Conservation (phyloP, 805 yeast species). For the Alloascoidea hylecoeti region DNA sequence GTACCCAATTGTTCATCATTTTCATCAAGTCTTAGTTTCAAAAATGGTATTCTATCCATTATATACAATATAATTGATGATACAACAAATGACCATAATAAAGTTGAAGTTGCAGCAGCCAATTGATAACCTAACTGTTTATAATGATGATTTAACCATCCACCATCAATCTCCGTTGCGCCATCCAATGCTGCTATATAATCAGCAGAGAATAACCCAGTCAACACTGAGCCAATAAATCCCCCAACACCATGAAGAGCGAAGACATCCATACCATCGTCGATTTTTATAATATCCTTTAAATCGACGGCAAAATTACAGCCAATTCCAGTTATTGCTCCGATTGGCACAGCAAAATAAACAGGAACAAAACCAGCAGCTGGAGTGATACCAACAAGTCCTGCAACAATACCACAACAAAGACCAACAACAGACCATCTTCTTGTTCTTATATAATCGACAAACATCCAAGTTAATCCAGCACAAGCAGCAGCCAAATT, state of each 20-base stretch:
- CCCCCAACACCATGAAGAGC: constrained; percentile 95
- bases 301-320: constrained; percentile 82
- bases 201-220: constrained; percentile 92
- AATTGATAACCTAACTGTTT: constrained; percentile 86
- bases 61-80: constrained; percentile 55
- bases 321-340: constrained; percentile 58
- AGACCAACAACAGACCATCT: constrained; percentile 92
- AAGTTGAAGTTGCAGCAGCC: constrained; percentile 66
- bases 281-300: constrained; percentile 59
- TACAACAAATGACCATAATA: constrained; percentile 67
- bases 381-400: constrained; percentile 91
- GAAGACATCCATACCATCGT: constrained; percentile 93
- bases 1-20: constrained; percentile 88
- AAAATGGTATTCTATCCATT: constrained; percentile 72
- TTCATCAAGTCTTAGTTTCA: constrained; percentile 71
- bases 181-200: constrained; percentile 81
- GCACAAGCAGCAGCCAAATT: constrained; percentile 89
- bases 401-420: constrained; percentile 88
- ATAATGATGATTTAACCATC: constrained; percentile 89
- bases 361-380: constrained; percentile 95
- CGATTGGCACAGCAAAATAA: constrained; percentile 77
- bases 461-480: constrained; percentile 87
- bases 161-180: constrained; percentile 50
- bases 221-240: constrained; percentile 62
- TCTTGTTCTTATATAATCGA: constrained; percentile 73